Evolutionary conservation across 495 filamentous ascomycete species (phyloP).

Genomic region (Friedmanniomyces endolithicus): DNA sequence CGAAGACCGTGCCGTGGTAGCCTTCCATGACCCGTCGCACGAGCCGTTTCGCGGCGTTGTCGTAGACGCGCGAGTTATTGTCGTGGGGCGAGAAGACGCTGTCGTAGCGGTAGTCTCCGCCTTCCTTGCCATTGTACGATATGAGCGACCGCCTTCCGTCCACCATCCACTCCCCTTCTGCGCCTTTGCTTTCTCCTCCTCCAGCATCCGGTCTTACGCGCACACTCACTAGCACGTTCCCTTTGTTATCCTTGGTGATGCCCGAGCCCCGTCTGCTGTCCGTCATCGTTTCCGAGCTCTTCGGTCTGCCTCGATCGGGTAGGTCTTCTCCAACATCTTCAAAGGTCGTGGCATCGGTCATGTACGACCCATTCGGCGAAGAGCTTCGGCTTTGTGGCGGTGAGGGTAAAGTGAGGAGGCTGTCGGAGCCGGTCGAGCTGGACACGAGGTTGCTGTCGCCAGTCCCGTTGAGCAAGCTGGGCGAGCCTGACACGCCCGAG

Average conservation of each 20-base stretch:
- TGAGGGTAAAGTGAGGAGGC: slow-evolving; percentile 56
- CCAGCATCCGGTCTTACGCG: slow-evolving; percentile 71
- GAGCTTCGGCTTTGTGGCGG: slow-evolving; percentile 81
- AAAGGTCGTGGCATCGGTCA: slow-evolving; percentile 77
- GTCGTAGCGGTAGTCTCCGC: slow-evolving; percentile 88
- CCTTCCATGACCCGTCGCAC: slow-evolving; percentile 97
- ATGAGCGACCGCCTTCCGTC: slow-evolving; percentile 75
- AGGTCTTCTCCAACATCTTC: slow-evolving; percentile 52
- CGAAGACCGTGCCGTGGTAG: slow-evolving; percentile 96
- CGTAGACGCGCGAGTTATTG: slow-evolving; percentile 88
- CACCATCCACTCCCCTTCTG: slow-evolving; percentile 82
- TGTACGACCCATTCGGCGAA: slow-evolving; percentile 80
- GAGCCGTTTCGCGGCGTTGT: slow-evolving; percentile 80
- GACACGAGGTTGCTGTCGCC: slow-evolving; percentile 62
- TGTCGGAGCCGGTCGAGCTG: slow-evolving; percentile 50
- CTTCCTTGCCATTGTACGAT: slow-evolving; percentile 74
- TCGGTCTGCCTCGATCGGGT: slow-evolving; percentile 32
- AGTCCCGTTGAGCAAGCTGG: slow-evolving; percentile 66
- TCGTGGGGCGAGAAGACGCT: slow-evolving; percentile 91
- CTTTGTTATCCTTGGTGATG: slow-evolving; percentile 51
- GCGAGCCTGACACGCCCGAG: slow-evolving; percentile 19
- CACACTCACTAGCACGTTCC: slow-evolving; percentile 93
- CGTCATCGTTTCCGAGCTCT: slow-evolving; percentile 30
- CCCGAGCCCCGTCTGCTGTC: slow-evolving; percentile 16
- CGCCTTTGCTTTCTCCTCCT: slow-evolving; percentile 43